A percentile compares a stretch with the other conserved stretches of the same genome.
Evolutionary conservation across 768 basidiomycete genomes (phyloP).

Genomic region (Amanita thiersii): DNA sequence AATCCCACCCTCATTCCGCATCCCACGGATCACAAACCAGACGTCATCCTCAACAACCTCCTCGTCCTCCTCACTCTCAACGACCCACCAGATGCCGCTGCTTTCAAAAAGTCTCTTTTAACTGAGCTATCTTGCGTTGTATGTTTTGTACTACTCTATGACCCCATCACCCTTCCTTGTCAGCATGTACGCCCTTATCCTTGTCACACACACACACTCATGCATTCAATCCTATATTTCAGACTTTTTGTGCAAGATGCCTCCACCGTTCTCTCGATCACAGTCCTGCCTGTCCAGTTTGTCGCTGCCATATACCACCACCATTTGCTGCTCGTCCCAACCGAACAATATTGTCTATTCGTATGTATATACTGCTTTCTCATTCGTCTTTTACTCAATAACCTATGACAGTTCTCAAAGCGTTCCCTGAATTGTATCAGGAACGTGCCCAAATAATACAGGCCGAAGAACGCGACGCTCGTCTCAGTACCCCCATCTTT

Average conservation of each 20-base stretch:
- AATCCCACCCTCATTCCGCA: conserved; percentile 21
- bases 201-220: conserved; percentile 9
- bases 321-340: conserved; percentile 67
- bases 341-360: conserved; percentile 58
- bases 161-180: conserved; percentile 89
- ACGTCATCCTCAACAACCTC: conserved; percentile 55
- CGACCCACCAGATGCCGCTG: conserved; percentile 24
- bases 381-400: conserved; percentile 3
- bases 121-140: conserved; percentile 84
- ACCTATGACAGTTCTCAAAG: conserved; percentile 46
- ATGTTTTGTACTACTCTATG: conserved; percentile 75
- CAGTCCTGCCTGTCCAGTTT: conserved; percentile 73
- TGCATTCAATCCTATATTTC: conserved; percentile 11
- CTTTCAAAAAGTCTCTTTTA: conserved; percentile 55
- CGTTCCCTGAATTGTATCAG: conserved; percentile 59
- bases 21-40: conserved; percentile 20
- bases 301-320: conserved; percentile 73
- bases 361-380: conserved; percentile 30
- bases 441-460: conserved; percentile 55
- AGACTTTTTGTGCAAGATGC: conserved; percentile 91
- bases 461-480: conserved; percentile 68
- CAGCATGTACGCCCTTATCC: conserved; percentile 65
- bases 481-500: conserved; percentile 87
- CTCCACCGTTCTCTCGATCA: conserved; percentile 90
- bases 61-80: conserved; percentile 27